Base-by-base conservation (phyloP, 2,329 filamentous ascomycete genomes). In the Catunica adiposa region DNA sequence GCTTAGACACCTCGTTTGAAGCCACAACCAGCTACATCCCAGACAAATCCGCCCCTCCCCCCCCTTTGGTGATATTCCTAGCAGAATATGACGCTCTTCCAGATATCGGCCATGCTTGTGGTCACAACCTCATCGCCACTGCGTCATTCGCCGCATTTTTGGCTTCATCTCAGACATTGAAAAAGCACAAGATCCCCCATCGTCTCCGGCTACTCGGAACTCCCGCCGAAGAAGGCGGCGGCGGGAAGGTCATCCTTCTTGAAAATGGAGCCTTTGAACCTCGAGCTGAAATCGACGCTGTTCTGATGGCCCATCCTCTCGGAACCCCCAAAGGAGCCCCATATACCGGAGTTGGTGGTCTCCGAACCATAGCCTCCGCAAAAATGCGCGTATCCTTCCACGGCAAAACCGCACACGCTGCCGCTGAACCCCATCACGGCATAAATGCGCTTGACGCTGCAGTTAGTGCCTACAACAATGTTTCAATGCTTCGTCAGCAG, bases 21-120 rank as follows among this genome's bases (percentile, higher is more conserved):
- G 40, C n/a, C 40, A 44, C 8, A 2, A 3, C 26, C 22, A 15
- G 11, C 23, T 25, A 48, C 7, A 26, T 26, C 44, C 22, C 44
- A 4, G 20, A 48, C 22, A 22, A 25, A 25, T 23, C 3, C 9
- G 44, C 23, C 9, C n/a, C 17, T 6, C 63, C 22, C 65, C 64
- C 57, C 59, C 62, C n/a, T 58, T 67, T 44, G 1, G 63, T 69
- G 48, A 61, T 66, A n/a, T 64, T 67, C 61, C 66, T 64, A 52
- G 64, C 63, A 29, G 68, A 69, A 61, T 74, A 75, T 57, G 73
- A 76, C 58, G 73, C 72, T 0, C 65, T 74, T 0, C 71, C 71
- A 0, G 65, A 64, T 1, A 72, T 73, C n/a, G 70, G 70, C 4
- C 70, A 73, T 51, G 70, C 68, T 1, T 73, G 70, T 59, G 71